Percentiles rank a stretch among this genome's conserved stretches.
These are phyloP conservation scores for Irpex lacteus DNA, from an alignment of 1,284 basidiomycete genomes.

Conservation along the genomic window DNA sequence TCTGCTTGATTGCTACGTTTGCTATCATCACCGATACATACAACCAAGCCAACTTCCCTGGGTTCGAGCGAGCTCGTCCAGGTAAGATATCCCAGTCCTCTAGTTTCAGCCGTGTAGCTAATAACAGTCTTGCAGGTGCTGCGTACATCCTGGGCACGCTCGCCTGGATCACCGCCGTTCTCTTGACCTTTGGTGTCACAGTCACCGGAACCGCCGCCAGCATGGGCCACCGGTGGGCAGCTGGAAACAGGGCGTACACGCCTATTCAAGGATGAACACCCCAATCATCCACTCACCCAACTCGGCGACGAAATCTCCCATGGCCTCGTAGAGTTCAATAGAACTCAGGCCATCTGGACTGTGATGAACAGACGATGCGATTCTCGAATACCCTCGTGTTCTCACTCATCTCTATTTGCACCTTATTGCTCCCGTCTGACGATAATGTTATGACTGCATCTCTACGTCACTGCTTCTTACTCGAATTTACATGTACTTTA, in stretches of 20 bases:
- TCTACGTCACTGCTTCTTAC: neutral
- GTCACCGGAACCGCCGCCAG: constrained; percentile 66
- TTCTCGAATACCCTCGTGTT: neutral
- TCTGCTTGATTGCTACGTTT: constrained; percentile 63
- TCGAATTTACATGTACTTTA: neutral
- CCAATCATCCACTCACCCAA: neutral
- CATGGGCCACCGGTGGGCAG: constrained; percentile 69
- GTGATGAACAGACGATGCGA: neutral
- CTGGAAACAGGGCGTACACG: constrained; percentile 66
- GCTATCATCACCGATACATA: constrained; percentile 64
- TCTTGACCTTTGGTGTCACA: constrained; percentile 52
- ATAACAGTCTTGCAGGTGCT: constrained; percentile 36
- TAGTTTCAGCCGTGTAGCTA: neutral
- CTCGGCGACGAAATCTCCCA: neutral
- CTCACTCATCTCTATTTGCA: neutral
- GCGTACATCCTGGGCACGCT: constrained; percentile 57
- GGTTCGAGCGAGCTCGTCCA: constrained; percentile 56
- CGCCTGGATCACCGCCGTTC: constrained; percentile 57
- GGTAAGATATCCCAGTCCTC: constrained; percentile 39
- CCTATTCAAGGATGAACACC: constrained; percentile 37
- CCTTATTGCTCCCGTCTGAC: neutral
- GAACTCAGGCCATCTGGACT: neutral
- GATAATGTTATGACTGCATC: neutral
- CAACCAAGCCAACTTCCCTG: constrained; percentile 40
- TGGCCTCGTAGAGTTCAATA: neutral